phyloP scores from a whole-genome alignment of 2,329 filamentous ascomycete species.

The Fusarium globosum region DNA sequence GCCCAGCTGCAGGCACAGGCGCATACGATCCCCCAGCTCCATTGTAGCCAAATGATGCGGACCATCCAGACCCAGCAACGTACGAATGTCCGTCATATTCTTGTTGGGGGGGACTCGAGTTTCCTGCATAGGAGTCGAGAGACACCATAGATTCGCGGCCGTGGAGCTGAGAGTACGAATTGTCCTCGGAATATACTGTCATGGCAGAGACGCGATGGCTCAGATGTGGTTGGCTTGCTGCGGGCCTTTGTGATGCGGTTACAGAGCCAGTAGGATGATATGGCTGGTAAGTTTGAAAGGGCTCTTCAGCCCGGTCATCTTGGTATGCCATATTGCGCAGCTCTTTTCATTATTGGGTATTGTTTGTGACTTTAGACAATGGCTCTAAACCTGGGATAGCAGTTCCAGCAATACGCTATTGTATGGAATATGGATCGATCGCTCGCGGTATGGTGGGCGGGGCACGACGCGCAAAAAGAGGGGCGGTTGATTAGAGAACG shows the following conservation, averaged over 20 bases:
- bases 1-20: constrained; percentile 40
- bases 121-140: constrained; percentile 49
- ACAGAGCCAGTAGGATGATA: constrained; percentile 24
- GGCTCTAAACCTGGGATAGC: not conserved
- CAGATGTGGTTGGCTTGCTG: constrained; percentile 37
- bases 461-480: constrained; percentile 19
- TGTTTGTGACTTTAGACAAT: not conserved
- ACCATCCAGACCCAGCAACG: constrained; percentile 38
- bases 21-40: constrained; percentile 44
- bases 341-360: constrained; percentile 38
- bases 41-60: constrained; percentile 47
- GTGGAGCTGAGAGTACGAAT: constrained; percentile 46
- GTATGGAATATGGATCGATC: constrained; percentile 8
- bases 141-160: constrained; percentile 55
- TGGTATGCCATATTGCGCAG: constrained; percentile 46
- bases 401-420: constrained; percentile 8
- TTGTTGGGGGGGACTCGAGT: constrained; percentile 26
- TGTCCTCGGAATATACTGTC: constrained; percentile 48
- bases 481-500: not conserved
- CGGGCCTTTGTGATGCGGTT: constrained; percentile 11
- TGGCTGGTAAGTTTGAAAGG: constrained; percentile 36
- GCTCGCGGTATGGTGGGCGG: constrained; percentile 14
- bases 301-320: constrained; percentile 47
- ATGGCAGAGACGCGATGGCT: constrained; percentile 50
- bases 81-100: constrained; percentile 38